Conservation (phyloP, 129 eudicot species). For the Centaurea solstitialis region DNA sequence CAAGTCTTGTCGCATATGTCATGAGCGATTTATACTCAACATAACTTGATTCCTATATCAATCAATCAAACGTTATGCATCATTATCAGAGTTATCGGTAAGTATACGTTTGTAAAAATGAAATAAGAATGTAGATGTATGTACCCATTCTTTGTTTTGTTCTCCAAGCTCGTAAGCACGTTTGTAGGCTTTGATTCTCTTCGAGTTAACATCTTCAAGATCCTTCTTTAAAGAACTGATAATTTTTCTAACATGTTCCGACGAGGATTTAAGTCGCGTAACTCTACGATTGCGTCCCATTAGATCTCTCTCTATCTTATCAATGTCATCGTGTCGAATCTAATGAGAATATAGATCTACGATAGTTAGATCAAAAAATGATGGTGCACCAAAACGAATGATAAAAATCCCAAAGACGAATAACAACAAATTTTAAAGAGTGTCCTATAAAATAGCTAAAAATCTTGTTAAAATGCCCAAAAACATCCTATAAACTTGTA, state of each 20-base stretch:
- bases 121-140: neutral
- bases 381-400: neutral
- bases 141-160: neutral
- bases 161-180: neutral
- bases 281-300: slow-evolving; percentile 15
- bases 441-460: neutral
- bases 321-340: slow-evolving; percentile 11
- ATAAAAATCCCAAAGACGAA: too few relatives aligned
- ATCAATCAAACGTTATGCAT: neutral
- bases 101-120: neutral
- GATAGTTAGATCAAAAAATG: neutral
- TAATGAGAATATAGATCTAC: neutral
- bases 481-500: neutral
- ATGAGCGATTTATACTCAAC: slow-evolving; percentile 9
- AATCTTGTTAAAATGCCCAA: neutral
- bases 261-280: slow-evolving; percentile 18
- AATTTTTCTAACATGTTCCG: slow-evolving; percentile 8
- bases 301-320: neutral
- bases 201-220: neutral
- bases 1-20: neutral
- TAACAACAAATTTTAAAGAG: neutral
- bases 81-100: neutral
- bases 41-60: slow-evolving; percentile 1
- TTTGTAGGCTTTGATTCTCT: slow-evolving; percentile 10
- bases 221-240: neutral